Conservation (phyloP, 192 early-diverging fungal species). For the Coemansia sp. region DNA sequence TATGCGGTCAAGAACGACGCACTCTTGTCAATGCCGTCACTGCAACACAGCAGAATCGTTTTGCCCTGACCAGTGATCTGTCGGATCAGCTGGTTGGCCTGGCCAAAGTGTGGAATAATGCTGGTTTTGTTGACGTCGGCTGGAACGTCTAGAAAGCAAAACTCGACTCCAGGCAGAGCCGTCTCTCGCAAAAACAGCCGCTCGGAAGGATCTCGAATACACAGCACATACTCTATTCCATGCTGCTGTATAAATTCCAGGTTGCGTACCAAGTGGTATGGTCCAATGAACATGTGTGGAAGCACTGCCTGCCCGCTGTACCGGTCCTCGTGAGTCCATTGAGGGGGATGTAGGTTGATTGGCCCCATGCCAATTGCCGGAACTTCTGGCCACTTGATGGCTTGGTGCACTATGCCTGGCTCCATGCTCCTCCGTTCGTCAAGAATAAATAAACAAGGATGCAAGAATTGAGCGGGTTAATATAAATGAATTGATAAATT, state of each 20-base stretch:
- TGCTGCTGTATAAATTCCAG: constrained; percentile 50
- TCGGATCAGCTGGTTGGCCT: constrained; percentile 57
- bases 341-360: constrained; percentile 24
- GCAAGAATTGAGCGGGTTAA: neutral
- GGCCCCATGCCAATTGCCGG: constrained; percentile 18
- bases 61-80: constrained; percentile 40
- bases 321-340: constrained; percentile 40
- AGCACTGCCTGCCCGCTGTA: constrained; percentile 38
- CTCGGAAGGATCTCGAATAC: constrained; percentile 70
- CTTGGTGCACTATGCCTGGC: neutral
- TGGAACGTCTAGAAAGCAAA: constrained; percentile 68
- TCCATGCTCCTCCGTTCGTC: neutral
- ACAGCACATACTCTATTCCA: constrained; percentile 74
- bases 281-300: constrained; percentile 67
- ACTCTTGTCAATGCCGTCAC: constrained; percentile 77
- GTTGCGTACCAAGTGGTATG: constrained; percentile 67
- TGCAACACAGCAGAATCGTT: constrained; percentile 66
- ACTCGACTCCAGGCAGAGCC: constrained; percentile 57
- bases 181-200: constrained; percentile 53
- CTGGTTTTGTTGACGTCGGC: constrained; percentile 72
- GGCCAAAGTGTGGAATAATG: constrained; percentile 75
- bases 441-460: neutral
- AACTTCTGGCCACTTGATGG: constrained; percentile 25
- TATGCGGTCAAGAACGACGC: constrained; percentile 87
- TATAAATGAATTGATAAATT: too few relatives aligned